Percentiles rank a stretch among this genome's conserved stretches.
Conservation (phyloP, 257 asterid genomes). For the Solanum dulcamara region DNA sequence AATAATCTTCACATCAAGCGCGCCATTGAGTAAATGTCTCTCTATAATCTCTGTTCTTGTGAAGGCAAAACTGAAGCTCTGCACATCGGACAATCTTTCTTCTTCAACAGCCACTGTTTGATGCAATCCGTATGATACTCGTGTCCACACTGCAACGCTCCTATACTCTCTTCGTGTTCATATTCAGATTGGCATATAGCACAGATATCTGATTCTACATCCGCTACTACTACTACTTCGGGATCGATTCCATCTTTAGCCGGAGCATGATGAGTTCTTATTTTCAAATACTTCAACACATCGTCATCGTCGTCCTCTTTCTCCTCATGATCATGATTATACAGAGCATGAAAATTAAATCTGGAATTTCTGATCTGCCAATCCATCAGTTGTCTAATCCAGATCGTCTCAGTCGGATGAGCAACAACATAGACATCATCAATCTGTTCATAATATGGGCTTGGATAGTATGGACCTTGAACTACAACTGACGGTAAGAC, state of each 20-base stretch:
- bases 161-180: neutral
- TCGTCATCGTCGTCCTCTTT: neutral
- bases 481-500: too few species aligned
- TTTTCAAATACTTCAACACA: neutral
- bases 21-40: neutral
- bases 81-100: neutral
- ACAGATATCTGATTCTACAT: neutral
- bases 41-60: neutral
- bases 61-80: neutral
- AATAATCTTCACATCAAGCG: neutral
- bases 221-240: too few species aligned
- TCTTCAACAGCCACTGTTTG: neutral
- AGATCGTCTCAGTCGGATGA: too few species aligned
- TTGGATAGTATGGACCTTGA: too few species aligned
- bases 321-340: neutral
- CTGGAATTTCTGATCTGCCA: neutral
- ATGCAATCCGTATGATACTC: slow-evolving; percentile 3
- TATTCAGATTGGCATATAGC: neutral
- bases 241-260: too few species aligned
- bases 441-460: too few species aligned
- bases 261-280: neutral
- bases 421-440: too few species aligned
- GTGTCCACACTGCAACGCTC: neutral
- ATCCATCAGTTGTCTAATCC: too few species aligned
- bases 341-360: neutral